Conservation (phyloP, 352 stramenopile species). For the Phytophthora fragariae region DNA sequence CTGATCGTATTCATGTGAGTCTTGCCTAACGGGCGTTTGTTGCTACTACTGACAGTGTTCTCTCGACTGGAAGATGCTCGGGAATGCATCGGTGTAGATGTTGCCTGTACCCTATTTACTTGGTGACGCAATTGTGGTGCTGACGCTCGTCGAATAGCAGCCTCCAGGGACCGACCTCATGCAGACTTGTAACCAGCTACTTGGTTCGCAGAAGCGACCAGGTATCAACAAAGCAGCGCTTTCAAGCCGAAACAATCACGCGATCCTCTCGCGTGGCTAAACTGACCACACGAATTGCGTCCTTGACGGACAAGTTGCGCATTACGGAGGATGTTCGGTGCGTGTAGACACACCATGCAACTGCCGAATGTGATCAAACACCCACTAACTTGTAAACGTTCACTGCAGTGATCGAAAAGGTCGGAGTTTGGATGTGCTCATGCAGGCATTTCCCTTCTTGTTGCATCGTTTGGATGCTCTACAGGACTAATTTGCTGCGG, state of each 20-base stretch:
- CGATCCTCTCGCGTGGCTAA: slow-evolving; percentile 19
- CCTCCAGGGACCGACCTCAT: slow-evolving; percentile 53
- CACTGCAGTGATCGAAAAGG: slow-evolving; percentile 51
- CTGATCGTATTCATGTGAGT: slow-evolving; percentile 46
- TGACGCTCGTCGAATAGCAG: slow-evolving; percentile 37
- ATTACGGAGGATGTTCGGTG: slow-evolving; percentile 50
- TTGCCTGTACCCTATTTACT: neutral
- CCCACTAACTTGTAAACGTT: slow-evolving; percentile 9
- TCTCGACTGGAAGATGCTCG: slow-evolving; percentile 2
- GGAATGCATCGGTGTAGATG: neutral
- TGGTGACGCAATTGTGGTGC: slow-evolving; percentile 1
- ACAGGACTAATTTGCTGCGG: slow-evolving; percentile 53
- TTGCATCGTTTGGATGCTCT: slow-evolving; percentile 57
- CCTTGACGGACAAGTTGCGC: slow-evolving; percentile 47
- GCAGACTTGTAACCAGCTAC: slow-evolving; percentile 43
- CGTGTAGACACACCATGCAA: neutral
- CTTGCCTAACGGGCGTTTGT: slow-evolving; percentile 19
- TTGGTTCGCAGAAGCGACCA: slow-evolving; percentile 20
- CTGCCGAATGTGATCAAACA: neutral
- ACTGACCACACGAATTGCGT: slow-evolving; percentile 32
- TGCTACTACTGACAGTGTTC: slow-evolving; percentile 2
- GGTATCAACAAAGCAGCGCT: slow-evolving; percentile 5
- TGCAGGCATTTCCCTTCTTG: slow-evolving; percentile 51
- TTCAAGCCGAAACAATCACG: slow-evolving; percentile 6
- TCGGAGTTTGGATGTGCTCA: slow-evolving; percentile 50